Base-by-base conservation (phyloP, 192 early-diverging fungal genomes). In the Allomyces macrogynus region DNA sequence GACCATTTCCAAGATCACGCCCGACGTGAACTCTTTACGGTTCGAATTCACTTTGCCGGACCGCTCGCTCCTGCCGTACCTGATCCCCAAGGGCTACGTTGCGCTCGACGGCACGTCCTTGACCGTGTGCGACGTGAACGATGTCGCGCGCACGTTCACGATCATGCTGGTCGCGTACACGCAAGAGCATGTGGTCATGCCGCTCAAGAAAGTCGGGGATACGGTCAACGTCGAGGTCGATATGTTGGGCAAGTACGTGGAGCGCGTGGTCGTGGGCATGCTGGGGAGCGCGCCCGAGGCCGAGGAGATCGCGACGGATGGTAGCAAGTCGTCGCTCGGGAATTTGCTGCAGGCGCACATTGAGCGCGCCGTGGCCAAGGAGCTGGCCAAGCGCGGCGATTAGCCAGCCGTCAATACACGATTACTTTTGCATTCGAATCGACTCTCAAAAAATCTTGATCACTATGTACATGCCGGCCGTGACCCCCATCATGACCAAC, bases 131-230 rank as follows among this genome's bases (percentile, higher is more conserved):
- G 87, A 88, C 64, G 92, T 96, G 43, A 84, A 95, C 67, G 80
- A 86, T 61, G 64, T 68, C 20, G 75, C 84, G 54, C 71, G 80
- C 27, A 84, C 80, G 64, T 99, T 99, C 70, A 81, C 79, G 8
- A 86, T 99, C 64, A 97, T 97, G 93, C 80, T 99, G 76, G 90
- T 99, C 69, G 87, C 93, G 10, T 84, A 99, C 72, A 95, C 92
- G 3, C 93, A 93, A 75, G 67, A 69, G 11, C 77, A 86, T 43
- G 89, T 95, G 20, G 86, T 89, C 24, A 80, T 97, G 78, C 83
- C 91, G 8, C 67, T 60, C 10, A 87, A 88, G 73, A 69, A 78
- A 26, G 69, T 83, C 16, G 92, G 90, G 2, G 81, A 82, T 63
- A 73, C 72, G 64, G 89, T 97, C 64, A 99, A 99, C 72, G 74